A percentile compares a stretch with the other conserved stretches of the same genome.
Conservation (phyloP, 306 rosid genomes). For the Lathyrus aphaca region DNA sequence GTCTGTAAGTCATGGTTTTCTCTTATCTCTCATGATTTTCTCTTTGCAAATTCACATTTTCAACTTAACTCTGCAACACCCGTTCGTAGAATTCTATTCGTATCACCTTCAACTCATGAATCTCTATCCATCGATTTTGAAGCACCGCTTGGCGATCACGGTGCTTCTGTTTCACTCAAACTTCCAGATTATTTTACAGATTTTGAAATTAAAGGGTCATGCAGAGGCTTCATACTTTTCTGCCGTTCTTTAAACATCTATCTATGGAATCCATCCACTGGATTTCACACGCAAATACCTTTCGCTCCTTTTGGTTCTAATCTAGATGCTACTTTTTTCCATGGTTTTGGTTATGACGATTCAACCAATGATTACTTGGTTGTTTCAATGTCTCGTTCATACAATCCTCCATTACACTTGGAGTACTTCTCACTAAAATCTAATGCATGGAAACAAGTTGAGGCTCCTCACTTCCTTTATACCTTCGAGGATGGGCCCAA, state of each 20-base stretch:
- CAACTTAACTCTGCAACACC: not conserved
- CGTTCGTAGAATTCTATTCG: not conserved
- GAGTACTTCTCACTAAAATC: conserved; percentile 23
- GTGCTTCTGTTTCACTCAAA: not conserved
- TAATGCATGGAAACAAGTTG: conserved; percentile 7
- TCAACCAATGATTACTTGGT: conserved; percentile 29
- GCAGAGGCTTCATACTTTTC: conserved; percentile 6
- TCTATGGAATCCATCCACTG: conserved; percentile 29
- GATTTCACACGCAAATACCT: not conserved
- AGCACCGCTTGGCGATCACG: not conserved
- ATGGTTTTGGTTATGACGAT: conserved; percentile 27
- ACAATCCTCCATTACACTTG: not conserved
- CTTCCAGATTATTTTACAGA: not conserved
- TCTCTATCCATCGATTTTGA: not conserved
- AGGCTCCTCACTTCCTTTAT: not conserved
- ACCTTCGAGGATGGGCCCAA: not conserved
- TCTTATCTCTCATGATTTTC: not conserved
- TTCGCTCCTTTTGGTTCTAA: not conserved
- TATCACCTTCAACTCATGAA: too few relatives aligned
- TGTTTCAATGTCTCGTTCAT: not conserved
- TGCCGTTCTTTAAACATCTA: not conserved
- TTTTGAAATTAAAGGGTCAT: not conserved
- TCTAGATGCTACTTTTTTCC: not conserved
- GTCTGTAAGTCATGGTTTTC: conserved; percentile 12
- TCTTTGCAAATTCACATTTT: conserved; percentile 24